Base-by-base conservation (phyloP, 2,329 filamentous ascomycete species). In the Ophiostoma montium region DNA sequence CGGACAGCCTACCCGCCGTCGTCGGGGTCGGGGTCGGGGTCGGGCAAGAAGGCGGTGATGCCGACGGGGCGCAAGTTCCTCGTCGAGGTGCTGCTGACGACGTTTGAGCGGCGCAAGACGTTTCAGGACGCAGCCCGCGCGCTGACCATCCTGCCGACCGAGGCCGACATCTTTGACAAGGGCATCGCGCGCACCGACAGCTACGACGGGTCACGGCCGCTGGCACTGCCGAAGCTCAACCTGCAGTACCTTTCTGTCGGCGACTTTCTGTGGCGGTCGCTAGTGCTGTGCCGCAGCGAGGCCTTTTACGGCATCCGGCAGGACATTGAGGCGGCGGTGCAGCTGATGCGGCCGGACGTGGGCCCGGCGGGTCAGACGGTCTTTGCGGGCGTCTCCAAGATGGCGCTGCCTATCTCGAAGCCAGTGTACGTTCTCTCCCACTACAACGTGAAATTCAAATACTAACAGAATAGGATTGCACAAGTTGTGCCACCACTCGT, bases 261-360 rank as follows among this genome's bases (percentile, higher is more conserved):
- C 3, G 92, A 98, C 63, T 98, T 98, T 58, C 68, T 98, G n/a
- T 98, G 89, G 88, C 78, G 94, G 54, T 88, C 90, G 0, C 82
- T 96, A 59, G 74, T 94, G 13, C 70, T 98, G 9, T 92, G 95
- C 62, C 80, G 90, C 36, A 85, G 82, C 51, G 92, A 98, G 63
- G 78, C 90, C 0, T 95, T 96, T 62, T 96, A 94, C 62, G 86
- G 87, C 52, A 90, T 98, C 52, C 80, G 88, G 42, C 90, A 88
- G 59, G 87, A 98, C 61, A 80, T 98, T 50, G 87, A 95, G 61
- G 78, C 86, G 44, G 80, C 84, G 7, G 62, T 96, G 46, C 85
- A 84, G 59, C 80, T 87, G 42, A 67, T 98, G 52, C 79, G 83
- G 55, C 89, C 90, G 2, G 78, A 81, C 55, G 61, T 68, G 19